Evolutionary conservation across 148 eudicot species (phyloP), one percentile per base, ranked within the genome.

Genomic region (Dysphania ambrosioides): DNA sequence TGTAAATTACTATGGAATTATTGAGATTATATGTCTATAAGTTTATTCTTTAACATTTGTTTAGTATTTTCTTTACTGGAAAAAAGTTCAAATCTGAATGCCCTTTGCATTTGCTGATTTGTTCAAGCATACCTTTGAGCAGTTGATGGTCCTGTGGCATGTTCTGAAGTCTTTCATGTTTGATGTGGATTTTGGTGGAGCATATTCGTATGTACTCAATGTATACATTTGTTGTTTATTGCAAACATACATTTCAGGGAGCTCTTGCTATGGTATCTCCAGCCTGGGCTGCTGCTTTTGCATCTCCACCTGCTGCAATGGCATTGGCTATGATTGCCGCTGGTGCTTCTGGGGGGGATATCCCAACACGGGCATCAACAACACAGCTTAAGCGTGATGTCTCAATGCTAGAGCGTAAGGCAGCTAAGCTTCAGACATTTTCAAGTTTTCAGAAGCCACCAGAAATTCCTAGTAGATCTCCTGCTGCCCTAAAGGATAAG

Each of bases 301-400:
- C 99, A 18, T 96, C 99, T 71, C 99, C 99, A 36, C 99, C 99
- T 68, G 97, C 97, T 78, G 97, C 97, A 73, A 86, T 96, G 99
- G 97, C 97, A 72, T 79, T 96, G 77, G 97, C 99, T 69, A 96
- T 96, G 99, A 87, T 96, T 79, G 99, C 97, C 71, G 99, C 99
- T 74, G 99, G 99, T 77, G 97, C 99, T 72, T 93, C 91, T 75
- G 97, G 98, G 47, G 99, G 97, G 23, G 99, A 96, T 83, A 85
- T 83, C 55, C 82, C 86, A 40, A 81, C 96, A 65, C 94, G 94
- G 41, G 89, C 86, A 79, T 73, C 87, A 78, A 73, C 86, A 65
- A 71, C 91, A 42, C 92, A 87, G 24, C 90, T 92, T 59, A 88
- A 82, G 76, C 97, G 97, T 42, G 99, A 96, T 68, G 81, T 87